These are phyloP conservation scores for Colletotrichum scovillei DNA, from an alignment of 2,329 filamentous ascomycete species.

Conservation along the genomic window DNA sequence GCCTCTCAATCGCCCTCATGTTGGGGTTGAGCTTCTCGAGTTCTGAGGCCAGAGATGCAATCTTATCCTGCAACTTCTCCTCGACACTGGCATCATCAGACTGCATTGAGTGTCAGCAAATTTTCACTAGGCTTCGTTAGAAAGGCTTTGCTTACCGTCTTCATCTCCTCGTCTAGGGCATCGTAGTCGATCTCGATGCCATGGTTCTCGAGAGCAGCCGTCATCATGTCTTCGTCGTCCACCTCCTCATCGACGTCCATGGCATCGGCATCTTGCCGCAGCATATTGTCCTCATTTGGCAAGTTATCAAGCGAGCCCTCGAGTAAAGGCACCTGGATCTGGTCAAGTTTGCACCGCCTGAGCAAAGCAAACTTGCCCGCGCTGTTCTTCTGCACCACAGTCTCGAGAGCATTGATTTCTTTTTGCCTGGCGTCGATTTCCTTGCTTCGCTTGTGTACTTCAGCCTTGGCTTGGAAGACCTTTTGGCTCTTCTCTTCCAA, in stretches of 20 bases:
- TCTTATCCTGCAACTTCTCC: conserved; percentile 80
- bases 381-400: conserved; percentile 86
- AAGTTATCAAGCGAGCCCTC: conserved; percentile 84
- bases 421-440: conserved; percentile 81
- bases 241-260: conserved; percentile 88
- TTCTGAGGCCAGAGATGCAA: conserved; percentile 78
- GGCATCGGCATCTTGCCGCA: conserved; percentile 82
- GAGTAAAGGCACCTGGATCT: conserved; percentile 85
- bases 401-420: conserved; percentile 82
- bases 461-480: conserved; percentile 81
- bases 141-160: conserved; percentile 67
- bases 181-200: conserved; percentile 92
- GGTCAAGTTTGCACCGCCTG: conserved; percentile 91
- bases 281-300: conserved; percentile 85
- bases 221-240: conserved; percentile 69
- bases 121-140: neutral
- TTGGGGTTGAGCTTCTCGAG: conserved; percentile 97
- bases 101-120: conserved; percentile 55
- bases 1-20: conserved; percentile 92
- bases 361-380: conserved; percentile 86
- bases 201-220: conserved; percentile 83
- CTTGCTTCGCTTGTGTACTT: conserved; percentile 86
- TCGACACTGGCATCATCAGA: conserved; percentile 78
- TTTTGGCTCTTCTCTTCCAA: conserved; percentile 78
- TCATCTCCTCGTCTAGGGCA: conserved; percentile 83